Conservation (phyloP, 768 basidiomycete genomes). For the Hysterangium stoloniferum region DNA sequence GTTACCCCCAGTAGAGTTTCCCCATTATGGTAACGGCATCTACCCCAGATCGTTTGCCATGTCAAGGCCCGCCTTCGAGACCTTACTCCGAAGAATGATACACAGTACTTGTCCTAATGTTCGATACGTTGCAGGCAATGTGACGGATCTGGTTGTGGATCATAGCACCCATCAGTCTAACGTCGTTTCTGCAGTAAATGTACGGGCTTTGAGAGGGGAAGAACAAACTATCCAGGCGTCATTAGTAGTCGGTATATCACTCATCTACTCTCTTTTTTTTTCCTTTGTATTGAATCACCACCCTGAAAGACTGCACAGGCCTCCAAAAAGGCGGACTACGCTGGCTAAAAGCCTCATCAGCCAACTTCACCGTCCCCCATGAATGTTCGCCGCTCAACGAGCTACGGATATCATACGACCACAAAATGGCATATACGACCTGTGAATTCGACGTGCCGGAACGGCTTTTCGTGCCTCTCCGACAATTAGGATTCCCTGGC, state of each 20-base stretch:
- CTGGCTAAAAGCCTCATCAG: not conserved
- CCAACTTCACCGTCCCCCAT: not conserved
- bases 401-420: conserved; percentile 3
- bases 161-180: not conserved
- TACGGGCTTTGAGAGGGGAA: conserved; percentile 1
- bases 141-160: conserved; percentile 4
- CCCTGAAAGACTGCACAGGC: conserved; percentile 4
- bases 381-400: not conserved
- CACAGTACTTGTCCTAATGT: conserved; percentile 5
- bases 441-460: conserved; percentile 2
- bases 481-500: not conserved
- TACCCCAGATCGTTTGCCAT: not conserved
- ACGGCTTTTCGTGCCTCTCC: not conserved
- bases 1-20: not conserved
- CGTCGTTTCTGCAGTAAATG: not conserved
- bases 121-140: conserved; percentile 3
- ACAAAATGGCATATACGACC: conserved; percentile 6
- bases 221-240: conserved; percentile 1
- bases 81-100: conserved; percentile 1
- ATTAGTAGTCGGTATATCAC: not conserved
- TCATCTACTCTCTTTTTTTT: not conserved
- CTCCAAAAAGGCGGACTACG: conserved; percentile 2
- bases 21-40: not conserved
- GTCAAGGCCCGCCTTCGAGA: conserved; percentile 6
- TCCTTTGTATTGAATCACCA: not conserved